Evolutionary conservation across 164 flowering plant species (phyloP), one percentile per base, ranked within the genome.

Genomic region (Umbilicus rupestris): DNA sequence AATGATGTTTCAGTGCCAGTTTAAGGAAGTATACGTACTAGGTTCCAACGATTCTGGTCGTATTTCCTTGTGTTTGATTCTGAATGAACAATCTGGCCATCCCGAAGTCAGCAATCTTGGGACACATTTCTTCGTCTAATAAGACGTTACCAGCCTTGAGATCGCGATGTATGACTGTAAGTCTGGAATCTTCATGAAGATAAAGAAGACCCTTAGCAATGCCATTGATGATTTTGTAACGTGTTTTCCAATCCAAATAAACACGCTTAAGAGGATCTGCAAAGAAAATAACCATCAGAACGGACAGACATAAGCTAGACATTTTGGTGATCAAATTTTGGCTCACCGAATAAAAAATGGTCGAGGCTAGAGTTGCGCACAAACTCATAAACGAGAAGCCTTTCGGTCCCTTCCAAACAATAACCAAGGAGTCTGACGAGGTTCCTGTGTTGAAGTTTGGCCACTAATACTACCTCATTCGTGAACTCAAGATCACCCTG

Each of bases 131-230:
- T 31, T 62, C 64, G 33, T 62, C 64, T 31, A 62, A 29, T 17
- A 62, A 31, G 15, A 62, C 33, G 64, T 62, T 62, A 20, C 64
- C 15, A 1, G 64, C 64, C 33, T 62, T 62, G 26, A 62, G 64
- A 62, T 62, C 64, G 0, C 60, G 26, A 55, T 55, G 60, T 8
- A 55, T 55, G 28, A 55, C 20, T 22, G 14, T 55, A n/a, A 55
- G 60, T 26, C 63, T 59, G 17, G 63, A 59, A 59, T 59, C 63
- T 30, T 59, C 63, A 5, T 59, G 63, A 28, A 59, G 63, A 33
- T 59, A 59, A 59, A 59, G 63, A 29, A 59, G 37, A 4, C 63
- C 63, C 15, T 24, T 29, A 6, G 37, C 63, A 59, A 59, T 29
- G 12, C 63, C 63, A 1, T 16, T 12, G 6, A 59, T 59, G 8